These are phyloP conservation scores for Eucalyptus cloeziana DNA, from an alignment of 345 rosid genomes.

Conservation along the genomic window DNA sequence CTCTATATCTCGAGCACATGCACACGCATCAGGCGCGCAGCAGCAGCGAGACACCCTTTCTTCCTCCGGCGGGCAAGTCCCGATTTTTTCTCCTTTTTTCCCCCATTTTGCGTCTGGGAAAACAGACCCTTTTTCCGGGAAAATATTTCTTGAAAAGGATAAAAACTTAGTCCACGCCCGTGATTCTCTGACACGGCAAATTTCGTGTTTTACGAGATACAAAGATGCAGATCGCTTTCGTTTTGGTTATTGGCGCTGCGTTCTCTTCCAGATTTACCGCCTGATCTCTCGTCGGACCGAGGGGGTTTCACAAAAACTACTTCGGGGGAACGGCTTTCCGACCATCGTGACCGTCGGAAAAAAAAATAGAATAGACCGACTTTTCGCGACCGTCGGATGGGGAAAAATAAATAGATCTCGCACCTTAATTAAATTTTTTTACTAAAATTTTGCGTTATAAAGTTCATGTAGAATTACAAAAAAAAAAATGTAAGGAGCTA, in stretches of 20 bases:
- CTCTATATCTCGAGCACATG: background rate
- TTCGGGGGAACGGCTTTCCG: background rate
- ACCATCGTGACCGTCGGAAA: background rate
- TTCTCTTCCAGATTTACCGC: background rate
- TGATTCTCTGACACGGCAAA: background rate
- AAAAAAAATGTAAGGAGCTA: background rate
- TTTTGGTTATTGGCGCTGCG: background rate
- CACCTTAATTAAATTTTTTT: background rate
- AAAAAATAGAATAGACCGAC: background rate
- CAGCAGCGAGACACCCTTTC: background rate
- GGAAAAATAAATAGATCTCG: background rate
- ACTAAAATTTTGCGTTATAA: background rate
- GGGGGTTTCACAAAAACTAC: background rate
- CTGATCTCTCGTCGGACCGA: background rate
- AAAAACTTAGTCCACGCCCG: background rate
- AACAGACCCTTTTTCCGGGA: background rate
- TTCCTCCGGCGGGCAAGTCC: background rate
- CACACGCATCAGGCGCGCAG: background rate
- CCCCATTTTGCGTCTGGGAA: background rate
- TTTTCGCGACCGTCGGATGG: background rate
- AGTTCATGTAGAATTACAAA: background rate
- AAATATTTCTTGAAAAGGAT: background rate
- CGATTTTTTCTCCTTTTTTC: background rate
- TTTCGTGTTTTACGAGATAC: background rate
- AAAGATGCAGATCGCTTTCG: background rate